phyloP scores from a whole-genome alignment of 306 rosid genomes.

The Prosopis cineraria region DNA sequence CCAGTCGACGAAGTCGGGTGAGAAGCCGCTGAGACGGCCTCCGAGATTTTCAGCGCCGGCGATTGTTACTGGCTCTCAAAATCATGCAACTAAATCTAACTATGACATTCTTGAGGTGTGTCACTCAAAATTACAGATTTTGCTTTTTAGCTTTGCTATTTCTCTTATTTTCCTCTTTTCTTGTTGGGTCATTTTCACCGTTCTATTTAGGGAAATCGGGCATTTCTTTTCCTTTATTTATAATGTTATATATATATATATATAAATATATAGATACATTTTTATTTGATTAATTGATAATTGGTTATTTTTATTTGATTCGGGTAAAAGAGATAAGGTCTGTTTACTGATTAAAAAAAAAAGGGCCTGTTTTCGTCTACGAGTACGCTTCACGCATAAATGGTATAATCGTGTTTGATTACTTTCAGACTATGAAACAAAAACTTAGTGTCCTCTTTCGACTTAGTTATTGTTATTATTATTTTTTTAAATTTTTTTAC shows the following conservation, averaged over 20 bases:
- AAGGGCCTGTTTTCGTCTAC: background rate
- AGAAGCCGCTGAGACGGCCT: constrained; percentile 29
- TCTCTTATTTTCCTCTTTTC: background rate
- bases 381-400: background rate
- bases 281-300: background rate
- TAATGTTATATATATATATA: background rate
- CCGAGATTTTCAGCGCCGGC: constrained; percentile 30
- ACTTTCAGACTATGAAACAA: background rate
- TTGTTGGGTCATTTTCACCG: background rate
- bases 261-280: too few species aligned
- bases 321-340: background rate
- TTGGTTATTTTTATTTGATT: background rate
- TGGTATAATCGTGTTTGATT: background rate
- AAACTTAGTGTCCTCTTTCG: background rate
- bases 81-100: background rate
- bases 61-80: background rate
- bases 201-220: background rate
- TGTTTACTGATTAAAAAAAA: too few species aligned
- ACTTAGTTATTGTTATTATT: background rate
- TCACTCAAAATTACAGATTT: background rate
- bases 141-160: background rate
- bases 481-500: background rate
- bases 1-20: background rate
- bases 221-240: background rate
- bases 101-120: constrained; percentile 38